These are phyloP conservation scores for Speleostelium caveatum DNA, from an alignment of 78 protist species.

Conservation along the genomic window DNA sequence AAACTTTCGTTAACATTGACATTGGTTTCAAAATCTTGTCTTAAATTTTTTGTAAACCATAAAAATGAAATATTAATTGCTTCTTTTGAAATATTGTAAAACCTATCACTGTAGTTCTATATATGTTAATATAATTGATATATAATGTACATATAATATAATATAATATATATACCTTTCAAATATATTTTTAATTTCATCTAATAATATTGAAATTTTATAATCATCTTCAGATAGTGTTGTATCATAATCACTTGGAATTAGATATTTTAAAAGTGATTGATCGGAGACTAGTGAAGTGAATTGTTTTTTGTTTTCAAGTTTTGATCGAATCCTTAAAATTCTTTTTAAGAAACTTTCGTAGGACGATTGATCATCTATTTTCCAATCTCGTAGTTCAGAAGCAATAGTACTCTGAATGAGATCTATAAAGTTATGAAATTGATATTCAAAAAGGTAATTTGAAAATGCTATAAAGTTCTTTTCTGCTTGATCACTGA, in stretches of 20 bases:
- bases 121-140: neutral
- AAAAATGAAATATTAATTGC: constrained; percentile 25
- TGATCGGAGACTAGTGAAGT: neutral
- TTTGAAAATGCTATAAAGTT: neutral
- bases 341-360: constrained; percentile 20
- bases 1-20: neutral
- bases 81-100: constrained; percentile 19
- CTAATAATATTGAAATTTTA: neutral
- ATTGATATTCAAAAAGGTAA: neutral
- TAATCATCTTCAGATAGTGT: neutral
- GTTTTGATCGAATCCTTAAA: constrained; percentile 15
- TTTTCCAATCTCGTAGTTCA: constrained; percentile 35
- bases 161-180: neutral
- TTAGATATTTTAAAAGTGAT: constrained; percentile 26
- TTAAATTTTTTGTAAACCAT: constrained; percentile 14
- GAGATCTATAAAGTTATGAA: neutral
- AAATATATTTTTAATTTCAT: constrained; percentile 28
- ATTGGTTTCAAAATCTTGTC: constrained; percentile 24
- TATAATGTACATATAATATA: neutral
- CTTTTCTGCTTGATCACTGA: neutral
- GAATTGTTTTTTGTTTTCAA: constrained; percentile 12
- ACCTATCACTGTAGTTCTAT: neutral
- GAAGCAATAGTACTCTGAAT: neutral
- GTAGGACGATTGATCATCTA: constrained; percentile 13
- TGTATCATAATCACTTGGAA: neutral